A percentile compares a stretch with the other conserved stretches of the same genome.
Conservation (phyloP, 208 protist species). For the Trypanosoma cruzi region DNA sequence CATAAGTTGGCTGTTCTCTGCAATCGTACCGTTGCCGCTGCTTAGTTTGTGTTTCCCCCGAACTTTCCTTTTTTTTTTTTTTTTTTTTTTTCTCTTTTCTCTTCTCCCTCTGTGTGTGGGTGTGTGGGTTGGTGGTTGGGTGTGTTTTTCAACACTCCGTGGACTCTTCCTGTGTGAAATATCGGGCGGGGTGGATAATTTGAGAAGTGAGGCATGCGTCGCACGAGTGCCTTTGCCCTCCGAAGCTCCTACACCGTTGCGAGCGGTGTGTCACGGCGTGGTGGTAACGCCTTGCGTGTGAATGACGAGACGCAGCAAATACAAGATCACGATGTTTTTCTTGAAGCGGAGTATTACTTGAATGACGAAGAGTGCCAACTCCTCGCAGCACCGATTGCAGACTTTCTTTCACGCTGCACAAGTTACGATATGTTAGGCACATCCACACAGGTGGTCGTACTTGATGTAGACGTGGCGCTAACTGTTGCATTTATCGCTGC, state of each 20-base stretch:
- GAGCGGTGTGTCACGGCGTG: not conserved
- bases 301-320: not conserved
- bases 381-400: slow-evolving; percentile 59
- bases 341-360: slow-evolving; percentile 57
- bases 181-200: not conserved
- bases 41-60: too few species aligned
- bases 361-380: slow-evolving; percentile 56
- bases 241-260: slow-evolving; percentile 21
- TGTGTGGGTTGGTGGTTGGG: not conserved
- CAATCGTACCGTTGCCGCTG: too few species aligned
- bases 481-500: slow-evolving; percentile 87
- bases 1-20: too few species aligned
- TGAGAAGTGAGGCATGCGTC: slow-evolving; percentile 5
- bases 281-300: not conserved
- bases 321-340: slow-evolving; percentile 27
- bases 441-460: slow-evolving; percentile 86
- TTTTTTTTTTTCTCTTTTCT: not conserved
- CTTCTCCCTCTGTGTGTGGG: not conserved
- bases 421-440: slow-evolving; percentile 88
- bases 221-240: slow-evolving; percentile 21
- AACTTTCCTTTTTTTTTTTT: not conserved
- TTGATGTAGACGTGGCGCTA: slow-evolving; percentile 76
- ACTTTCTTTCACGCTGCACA: slow-evolving; percentile 71
- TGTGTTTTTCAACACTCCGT: too few species aligned
- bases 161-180: not conserved